Conservation (phyloP, 139 green algal genomes). For the Ettlia oleoabundans region DNA sequence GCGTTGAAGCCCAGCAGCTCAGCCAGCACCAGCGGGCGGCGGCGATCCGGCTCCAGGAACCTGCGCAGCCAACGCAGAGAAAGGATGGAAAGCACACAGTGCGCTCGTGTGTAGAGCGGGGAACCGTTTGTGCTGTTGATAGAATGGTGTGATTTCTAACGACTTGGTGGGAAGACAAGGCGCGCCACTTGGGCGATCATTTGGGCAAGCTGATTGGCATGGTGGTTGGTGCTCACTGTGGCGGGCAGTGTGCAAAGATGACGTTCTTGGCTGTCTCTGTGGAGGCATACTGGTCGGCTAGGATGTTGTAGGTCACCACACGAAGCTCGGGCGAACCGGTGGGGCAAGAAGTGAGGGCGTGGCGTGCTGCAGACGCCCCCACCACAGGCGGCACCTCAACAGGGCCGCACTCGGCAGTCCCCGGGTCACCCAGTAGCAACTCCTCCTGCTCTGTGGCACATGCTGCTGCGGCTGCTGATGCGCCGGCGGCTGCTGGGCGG, state of each 20-base stretch:
- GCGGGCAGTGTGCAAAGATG: conserved; percentile 77
- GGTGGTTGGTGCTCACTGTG: conserved; percentile 39
- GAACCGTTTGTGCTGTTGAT: no score
- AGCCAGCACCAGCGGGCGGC: conserved; percentile 76
- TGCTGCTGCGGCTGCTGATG: no score
- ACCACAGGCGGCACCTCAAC: conserved; percentile 55
- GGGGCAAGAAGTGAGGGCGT: conserved; percentile 13
- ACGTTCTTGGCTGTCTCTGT: conserved; percentile 71
- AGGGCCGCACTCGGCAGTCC: conserved; percentile 23
- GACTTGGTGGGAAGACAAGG: no score
- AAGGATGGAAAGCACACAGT: background rate
- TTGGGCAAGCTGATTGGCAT: background rate
- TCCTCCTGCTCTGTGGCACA: background rate
- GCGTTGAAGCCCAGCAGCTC: conserved; percentile 81
- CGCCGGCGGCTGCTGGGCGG: no score
- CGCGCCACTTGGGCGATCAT: background rate
- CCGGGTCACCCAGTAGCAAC: background rate
- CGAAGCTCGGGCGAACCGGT: conserved; percentile 56
- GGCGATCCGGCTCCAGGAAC: conserved; percentile 79
- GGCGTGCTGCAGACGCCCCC: conserved; percentile 19
- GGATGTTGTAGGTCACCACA: conserved; percentile 92
- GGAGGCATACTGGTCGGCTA: conserved; percentile 90
- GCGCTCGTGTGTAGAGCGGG: no score
- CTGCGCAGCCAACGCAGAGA: conserved; percentile 22
- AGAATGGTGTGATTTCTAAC: no score